These are phyloP conservation scores for Pestalotiopsis fici DNA, from an alignment of 2,329 filamentous ascomycete species.

Conservation along the genomic window DNA sequence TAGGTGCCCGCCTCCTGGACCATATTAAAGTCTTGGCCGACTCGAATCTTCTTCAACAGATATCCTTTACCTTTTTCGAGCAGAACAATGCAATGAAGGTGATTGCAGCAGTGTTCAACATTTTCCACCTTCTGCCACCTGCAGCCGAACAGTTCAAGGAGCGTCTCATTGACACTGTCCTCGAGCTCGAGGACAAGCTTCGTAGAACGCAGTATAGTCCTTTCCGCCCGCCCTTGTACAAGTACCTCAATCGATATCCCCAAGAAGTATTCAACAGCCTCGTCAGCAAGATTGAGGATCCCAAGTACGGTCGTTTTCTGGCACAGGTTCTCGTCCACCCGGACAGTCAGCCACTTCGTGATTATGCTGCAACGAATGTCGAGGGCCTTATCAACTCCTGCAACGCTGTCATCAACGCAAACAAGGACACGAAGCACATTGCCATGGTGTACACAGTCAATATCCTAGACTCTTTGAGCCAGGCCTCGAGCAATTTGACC, in stretches of 20 bases:
- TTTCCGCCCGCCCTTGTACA: slow-evolving; percentile 86
- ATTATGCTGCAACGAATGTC: slow-evolving; percentile 72
- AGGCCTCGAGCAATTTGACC: slow-evolving; percentile 61
- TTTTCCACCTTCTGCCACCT: slow-evolving; percentile 92
- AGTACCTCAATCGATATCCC: slow-evolving; percentile 91
- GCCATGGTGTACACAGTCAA: slow-evolving; percentile 88
- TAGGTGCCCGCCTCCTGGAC: slow-evolving; percentile 88
- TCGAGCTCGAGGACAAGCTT: slow-evolving; percentile 83
- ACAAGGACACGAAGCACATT: slow-evolving; percentile 67
- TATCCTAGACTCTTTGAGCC: slow-evolving; percentile 76
- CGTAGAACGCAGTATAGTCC: slow-evolving; percentile 88
- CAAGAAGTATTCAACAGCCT: slow-evolving; percentile 85
- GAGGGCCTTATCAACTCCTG: slow-evolving; percentile 70
- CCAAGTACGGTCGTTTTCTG: slow-evolving; percentile 87
- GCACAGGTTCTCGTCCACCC: slow-evolving; percentile 80
- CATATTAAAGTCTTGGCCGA: slow-evolving; percentile 93
- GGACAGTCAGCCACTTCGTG: slow-evolving; percentile 73
- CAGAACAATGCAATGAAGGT: slow-evolving; percentile 93
- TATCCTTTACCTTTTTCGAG: slow-evolving; percentile 93
- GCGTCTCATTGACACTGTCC: slow-evolving; percentile 83
- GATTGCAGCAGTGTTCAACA: slow-evolving; percentile 90
- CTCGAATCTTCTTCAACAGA: slow-evolving; percentile 75
- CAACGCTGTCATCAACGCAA: slow-evolving; percentile 62
- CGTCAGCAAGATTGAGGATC: slow-evolving; percentile 76
- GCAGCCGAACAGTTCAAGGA: slow-evolving; percentile 92